Evolutionary conservation across 495 filamentous ascomycete genomes (phyloP), one percentile per base, ranked within the genome.

Genomic region (Aeminium ludgeri): DNA sequence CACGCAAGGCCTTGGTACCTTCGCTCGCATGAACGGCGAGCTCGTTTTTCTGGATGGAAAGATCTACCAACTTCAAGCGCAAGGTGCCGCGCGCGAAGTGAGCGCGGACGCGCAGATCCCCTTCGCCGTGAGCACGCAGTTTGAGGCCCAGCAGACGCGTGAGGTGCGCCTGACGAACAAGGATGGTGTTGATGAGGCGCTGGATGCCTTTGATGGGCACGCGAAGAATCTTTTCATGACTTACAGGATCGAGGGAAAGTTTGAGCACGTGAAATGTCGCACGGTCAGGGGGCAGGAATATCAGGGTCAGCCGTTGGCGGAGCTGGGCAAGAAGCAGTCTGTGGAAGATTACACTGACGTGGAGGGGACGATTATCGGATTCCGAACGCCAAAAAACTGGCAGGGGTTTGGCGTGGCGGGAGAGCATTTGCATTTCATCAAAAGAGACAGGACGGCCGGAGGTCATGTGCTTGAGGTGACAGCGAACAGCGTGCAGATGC

Each of bases 1-100:
- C 53, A 56, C 62, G 52, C 64, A 66, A 50, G 68, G 69, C 17
- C 59, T 71, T 0, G 69, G 69, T 13, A 71, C 69, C n/a, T 64
- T 70, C 41, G 44, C 46, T 10, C 39, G 51, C 43, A 64, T 73
- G 49, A 58, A 59, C 34, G 68, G 68, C 49, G 69, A 71, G 50
- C 64, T 71, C 51, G 60, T 70, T 23, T 53, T 69, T n/a, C 45
- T 71, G 11, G 64, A 69, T 41, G 55, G 57, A 39, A 46, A 51
- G 8, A 55, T 61, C 20, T 70, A 67, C 49, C 68, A 70, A 52
- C 62, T 63, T 28, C 44, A 47, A 44, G 39, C 48, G 10, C 34
- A 51, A 36, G 65, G 65, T 12, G 48, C 49, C 20, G 49, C 62
- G 17, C 45, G 48, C 0, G 48, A 45, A 34, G 51, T 62, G 19